A percentile compares a stretch with the other conserved stretches of the same genome.
Conservation (phyloP, 2,329 filamentous ascomycete genomes). For the Rasamsonia emersonii region DNA sequence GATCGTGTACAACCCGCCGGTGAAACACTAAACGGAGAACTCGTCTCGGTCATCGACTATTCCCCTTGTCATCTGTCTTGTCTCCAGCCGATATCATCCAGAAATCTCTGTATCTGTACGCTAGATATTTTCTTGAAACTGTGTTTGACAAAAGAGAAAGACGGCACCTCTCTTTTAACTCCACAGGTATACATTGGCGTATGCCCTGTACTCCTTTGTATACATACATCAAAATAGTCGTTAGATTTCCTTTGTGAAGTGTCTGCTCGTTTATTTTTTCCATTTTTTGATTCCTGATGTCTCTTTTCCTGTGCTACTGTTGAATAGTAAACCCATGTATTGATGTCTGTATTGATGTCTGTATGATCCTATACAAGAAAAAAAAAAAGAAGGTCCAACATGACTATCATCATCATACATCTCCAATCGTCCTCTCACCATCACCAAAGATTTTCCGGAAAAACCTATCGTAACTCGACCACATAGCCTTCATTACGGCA, state of each 20-base stretch:
- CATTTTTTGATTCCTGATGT: too few species aligned
- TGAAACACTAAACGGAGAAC: conserved; percentile 22
- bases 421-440: conserved; percentile 58
- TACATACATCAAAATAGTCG: too few species aligned
- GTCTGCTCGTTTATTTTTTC: too few species aligned
- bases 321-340: too few species aligned
- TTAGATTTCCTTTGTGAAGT: too few species aligned
- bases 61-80: conserved; percentile 20
- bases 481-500: conserved; percentile 49
- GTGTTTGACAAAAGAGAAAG: conserved; percentile 27
- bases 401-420: conserved; percentile 8
- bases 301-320: too few species aligned
- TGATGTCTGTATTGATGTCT: too few species aligned
- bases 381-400: not conserved
- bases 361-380: not conserved
- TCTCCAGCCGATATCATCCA: conserved; percentile 31
- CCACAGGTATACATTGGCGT: conserved; percentile 9
- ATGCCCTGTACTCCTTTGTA: too few species aligned
- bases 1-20: conserved; percentile 75
- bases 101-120: conserved; percentile 36
- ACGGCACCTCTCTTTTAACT: conserved; percentile 27
- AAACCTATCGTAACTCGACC: conserved; percentile 55
- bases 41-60: conserved; percentile 2
- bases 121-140: conserved; percentile 33
- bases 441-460: conserved; percentile 70